Conservation (phyloP, 495 filamentous ascomycete genomes). For the Lasiosphaeris hirsuta region DNA sequence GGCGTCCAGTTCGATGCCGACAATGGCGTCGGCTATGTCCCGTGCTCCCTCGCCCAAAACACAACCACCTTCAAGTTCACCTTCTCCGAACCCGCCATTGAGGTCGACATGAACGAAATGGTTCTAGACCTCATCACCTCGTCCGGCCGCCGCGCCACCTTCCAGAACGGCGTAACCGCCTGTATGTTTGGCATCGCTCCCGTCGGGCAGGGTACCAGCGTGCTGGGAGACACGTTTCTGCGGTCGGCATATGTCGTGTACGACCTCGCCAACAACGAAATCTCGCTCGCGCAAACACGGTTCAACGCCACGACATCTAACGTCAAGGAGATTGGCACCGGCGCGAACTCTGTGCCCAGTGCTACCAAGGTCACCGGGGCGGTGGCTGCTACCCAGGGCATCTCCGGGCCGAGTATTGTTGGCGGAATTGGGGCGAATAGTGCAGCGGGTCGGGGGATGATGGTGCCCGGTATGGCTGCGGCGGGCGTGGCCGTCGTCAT, state of each 20-base stretch:
- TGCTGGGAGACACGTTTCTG: constrained; percentile 91
- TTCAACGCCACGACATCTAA: constrained; percentile 68
- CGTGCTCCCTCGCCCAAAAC: constrained; percentile 63
- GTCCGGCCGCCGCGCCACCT: constrained; percentile 48
- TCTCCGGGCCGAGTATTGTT: not conserved
- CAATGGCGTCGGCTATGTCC: constrained; percentile 62
- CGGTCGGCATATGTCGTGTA: constrained; percentile 91
- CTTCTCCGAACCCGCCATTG: constrained; percentile 64
- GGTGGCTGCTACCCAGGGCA: constrained; percentile 50
- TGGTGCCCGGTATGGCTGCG: not conserved
- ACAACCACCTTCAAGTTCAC: constrained; percentile 63
- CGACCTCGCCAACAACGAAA: constrained; percentile 82
- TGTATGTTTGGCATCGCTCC: constrained; percentile 78
- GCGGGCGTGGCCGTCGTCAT: not conserved
- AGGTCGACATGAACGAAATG: constrained; percentile 71
- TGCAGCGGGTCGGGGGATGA: not conserved
- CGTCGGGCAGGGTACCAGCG: constrained; percentile 58
- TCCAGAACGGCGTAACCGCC: constrained; percentile 57
- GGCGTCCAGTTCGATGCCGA: constrained; percentile 58
- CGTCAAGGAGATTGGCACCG: constrained; percentile 70
- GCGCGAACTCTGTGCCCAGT: constrained; percentile 60
- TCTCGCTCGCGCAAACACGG: constrained; percentile 79
- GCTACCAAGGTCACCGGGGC: constrained; percentile 66
- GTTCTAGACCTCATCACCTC: constrained; percentile 60
- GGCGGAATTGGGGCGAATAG: not conserved